Conservation (phyloP, 768 basidiomycete genomes). For the Trametes coccinea region DNA sequence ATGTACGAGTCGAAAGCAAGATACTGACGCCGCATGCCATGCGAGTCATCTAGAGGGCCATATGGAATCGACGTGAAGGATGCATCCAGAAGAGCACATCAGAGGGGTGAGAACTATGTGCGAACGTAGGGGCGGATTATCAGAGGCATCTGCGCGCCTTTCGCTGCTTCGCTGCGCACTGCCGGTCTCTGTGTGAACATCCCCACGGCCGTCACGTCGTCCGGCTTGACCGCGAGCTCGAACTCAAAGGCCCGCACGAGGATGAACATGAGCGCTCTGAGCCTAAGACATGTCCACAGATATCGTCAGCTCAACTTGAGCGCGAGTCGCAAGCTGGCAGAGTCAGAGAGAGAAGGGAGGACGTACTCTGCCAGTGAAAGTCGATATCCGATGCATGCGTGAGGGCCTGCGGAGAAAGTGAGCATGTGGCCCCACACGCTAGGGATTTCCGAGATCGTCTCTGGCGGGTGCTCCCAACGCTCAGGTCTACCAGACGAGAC, state of each 20-base stretch:
- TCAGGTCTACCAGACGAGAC: slow-evolving; percentile 48
- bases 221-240: slow-evolving; percentile 28
- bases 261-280: slow-evolving; percentile 34
- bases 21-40: too few relatives aligned
- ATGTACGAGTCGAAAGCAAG: too few relatives aligned
- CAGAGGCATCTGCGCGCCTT: slow-evolving; percentile 27
- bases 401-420: slow-evolving; percentile 64
- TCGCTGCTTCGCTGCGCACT: slow-evolving; percentile 18
- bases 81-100: too few relatives aligned
- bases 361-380: slow-evolving; percentile 62
- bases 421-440: slow-evolving; percentile 61
- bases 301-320: too few relatives aligned
- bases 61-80: too few relatives aligned
- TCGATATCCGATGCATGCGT: slow-evolving; percentile 65
- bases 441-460: slow-evolving; percentile 47
- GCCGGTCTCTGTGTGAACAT: slow-evolving; percentile 27
- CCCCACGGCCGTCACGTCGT: slow-evolving; percentile 20
- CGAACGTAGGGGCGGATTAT: slow-evolving; percentile 13
- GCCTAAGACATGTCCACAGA: slow-evolving; percentile 9
- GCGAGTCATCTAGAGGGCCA: too few relatives aligned
- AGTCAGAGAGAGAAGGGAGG: too few relatives aligned
- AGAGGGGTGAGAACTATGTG: not conserved
- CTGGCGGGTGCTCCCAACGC: slow-evolving; percentile 53
- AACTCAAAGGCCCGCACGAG: slow-evolving; percentile 34
- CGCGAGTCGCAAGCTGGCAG: too few relatives aligned